A percentile compares a stretch with the other conserved stretches of the same genome.
These are phyloP conservation scores for Umbelopsis isabellina DNA, from an alignment of 192 early-diverging fungal genomes.

Conservation along the genomic window DNA sequence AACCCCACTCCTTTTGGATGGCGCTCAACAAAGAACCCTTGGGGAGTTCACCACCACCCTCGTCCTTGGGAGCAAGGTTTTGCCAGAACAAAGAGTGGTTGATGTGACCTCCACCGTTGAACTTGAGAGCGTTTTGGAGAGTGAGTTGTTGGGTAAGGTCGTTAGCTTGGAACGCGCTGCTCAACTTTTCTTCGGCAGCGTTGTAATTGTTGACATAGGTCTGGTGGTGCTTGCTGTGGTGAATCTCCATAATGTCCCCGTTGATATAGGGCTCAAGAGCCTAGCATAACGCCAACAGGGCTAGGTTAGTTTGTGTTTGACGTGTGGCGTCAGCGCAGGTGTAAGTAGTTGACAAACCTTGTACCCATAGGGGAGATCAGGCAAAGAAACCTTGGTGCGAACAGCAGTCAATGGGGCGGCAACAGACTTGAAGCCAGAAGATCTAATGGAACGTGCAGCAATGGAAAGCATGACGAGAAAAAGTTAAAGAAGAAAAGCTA, in stretches of 20 bases:
- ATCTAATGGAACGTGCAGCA: slow-evolving; percentile 40
- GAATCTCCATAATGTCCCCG: slow-evolving; percentile 92
- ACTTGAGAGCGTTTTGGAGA: slow-evolving; percentile 82
- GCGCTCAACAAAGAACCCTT: slow-evolving; percentile 71
- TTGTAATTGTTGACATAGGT: slow-evolving; percentile 89
- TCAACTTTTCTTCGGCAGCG: slow-evolving; percentile 90
- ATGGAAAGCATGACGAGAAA: slow-evolving; percentile 33
- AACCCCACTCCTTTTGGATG: slow-evolving; percentile 84
- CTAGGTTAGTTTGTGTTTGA: background rate
- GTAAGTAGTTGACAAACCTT: slow-evolving; percentile 49
- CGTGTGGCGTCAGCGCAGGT: background rate
- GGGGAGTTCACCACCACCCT: slow-evolving; percentile 77
- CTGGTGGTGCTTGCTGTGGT: slow-evolving; percentile 95
- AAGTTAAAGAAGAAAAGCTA: background rate
- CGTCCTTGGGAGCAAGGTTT: slow-evolving; percentile 82
- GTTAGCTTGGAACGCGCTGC: slow-evolving; percentile 65
- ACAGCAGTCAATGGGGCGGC: slow-evolving; percentile 34
- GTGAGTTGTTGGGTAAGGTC: slow-evolving; percentile 77
- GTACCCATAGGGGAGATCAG: slow-evolving; percentile 86
- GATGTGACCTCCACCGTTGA: slow-evolving; percentile 92
- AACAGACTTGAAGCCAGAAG: slow-evolving; percentile 26
- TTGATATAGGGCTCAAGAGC: slow-evolving; percentile 93
- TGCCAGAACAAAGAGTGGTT: slow-evolving; percentile 96
- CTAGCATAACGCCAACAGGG: slow-evolving; percentile 33
- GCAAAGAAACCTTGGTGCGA: slow-evolving; percentile 78